Evolutionary conservation across 2,329 filamentous ascomycete genomes (phyloP), one percentile per base, ranked within the genome.

Genomic region (Helotiales sp.): DNA sequence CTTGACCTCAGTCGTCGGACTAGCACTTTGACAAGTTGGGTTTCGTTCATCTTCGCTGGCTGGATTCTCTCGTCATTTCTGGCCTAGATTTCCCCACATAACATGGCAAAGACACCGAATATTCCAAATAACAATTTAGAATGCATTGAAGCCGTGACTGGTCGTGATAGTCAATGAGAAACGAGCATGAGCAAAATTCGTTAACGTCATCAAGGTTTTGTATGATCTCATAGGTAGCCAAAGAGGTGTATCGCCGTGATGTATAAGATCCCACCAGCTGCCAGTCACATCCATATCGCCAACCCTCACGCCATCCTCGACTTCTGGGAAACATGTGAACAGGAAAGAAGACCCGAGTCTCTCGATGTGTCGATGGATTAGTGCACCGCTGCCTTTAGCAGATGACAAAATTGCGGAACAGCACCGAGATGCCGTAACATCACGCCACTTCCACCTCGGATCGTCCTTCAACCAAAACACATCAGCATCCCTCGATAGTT

Each of bases 121-220:
- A n/a, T n/a, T n/a, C n/a, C n/a, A n/a, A n/a, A n/a, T n/a, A n/a
- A n/a, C n/a, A n/a, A n/a, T n/a, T n/a, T n/a, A n/a, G n/a, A n/a
- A n/a, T n/a, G n/a, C n/a, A n/a, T 15, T 26, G 32, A 40, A 26
- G n/a, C 20, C 10, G 30, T 15, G 10, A 6, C 24, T 57, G 40
- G 20, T 40, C 10, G 30, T 22, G 11, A 34, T 11, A 15, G 32
- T 24, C 26, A 26, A 20, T 45, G 17, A 20, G 5, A 34, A 6
- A 34, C 30, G 11, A 34, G 40, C 17, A 45, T 20, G 17, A 52
- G 49, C 20, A 32, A n/a, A 34, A 40, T 37, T n/a, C n/a, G n/a
- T n/a, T n/a, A n/a, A n/a, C 57, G n/a, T 55, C 55, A 57, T 64
- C 61, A 63, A 67, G 59, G 64, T 63, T 17, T 13, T 43, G 58